Percentiles rank a stretch among this genome's conserved stretches.
Conservation (phyloP, 108 stramenopile species). For the Cafeteria roenbergensis region DNA sequence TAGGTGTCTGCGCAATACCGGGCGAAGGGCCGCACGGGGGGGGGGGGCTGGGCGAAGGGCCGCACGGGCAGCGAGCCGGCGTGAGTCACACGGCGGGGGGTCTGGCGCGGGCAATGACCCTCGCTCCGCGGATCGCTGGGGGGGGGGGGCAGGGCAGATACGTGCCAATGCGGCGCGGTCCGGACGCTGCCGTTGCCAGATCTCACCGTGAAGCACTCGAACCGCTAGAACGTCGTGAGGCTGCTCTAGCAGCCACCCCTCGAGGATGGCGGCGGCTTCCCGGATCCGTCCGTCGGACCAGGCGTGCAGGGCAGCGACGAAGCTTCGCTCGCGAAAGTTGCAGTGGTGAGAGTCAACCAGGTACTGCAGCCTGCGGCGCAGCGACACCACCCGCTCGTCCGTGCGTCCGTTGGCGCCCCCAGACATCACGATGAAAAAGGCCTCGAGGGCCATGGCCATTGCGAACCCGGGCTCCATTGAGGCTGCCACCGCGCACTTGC, state of each 20-base stretch:
- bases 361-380: background rate
- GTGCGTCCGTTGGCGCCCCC: background rate
- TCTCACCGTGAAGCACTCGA: background rate
- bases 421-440: background rate
- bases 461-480: background rate
- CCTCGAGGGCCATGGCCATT: background rate
- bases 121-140: too few species aligned
- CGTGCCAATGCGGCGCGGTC: too few species aligned
- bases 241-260: conserved; percentile 13
- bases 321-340: background rate
- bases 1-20: too few species aligned
- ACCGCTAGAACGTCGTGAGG: conserved; percentile 1
- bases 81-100: too few species aligned
- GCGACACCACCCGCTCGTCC: background rate
- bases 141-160: too few species aligned
- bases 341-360: background rate
- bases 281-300: background rate
- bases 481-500: background rate
- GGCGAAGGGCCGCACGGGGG: too few species aligned
- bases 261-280: background rate
- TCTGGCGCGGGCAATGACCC: too few species aligned
- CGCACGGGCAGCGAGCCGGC: too few species aligned
- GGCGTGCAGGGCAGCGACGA: background rate
- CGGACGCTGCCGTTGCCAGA: too few species aligned
- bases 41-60: too few species aligned